Conservation (phyloP, 2,329 filamentous ascomycete species). For the Thielaviopsis ethacetica region DNA sequence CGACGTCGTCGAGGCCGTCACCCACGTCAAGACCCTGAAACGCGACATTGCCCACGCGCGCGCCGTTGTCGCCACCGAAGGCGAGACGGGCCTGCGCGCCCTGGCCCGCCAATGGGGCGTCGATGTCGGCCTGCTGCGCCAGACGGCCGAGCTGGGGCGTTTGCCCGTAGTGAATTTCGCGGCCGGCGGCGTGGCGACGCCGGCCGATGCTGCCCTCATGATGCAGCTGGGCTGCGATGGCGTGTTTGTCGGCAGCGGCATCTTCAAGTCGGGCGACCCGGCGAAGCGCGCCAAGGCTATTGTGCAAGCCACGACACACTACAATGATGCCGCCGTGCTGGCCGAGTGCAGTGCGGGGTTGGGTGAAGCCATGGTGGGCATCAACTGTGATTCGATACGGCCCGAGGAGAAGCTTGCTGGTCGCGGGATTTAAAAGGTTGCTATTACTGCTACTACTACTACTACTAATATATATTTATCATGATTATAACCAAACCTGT, state of each 20-base stretch:
- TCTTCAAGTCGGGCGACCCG: slow-evolving; percentile 92
- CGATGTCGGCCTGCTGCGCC: slow-evolving; percentile 62
- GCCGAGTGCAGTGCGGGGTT: slow-evolving; percentile 76
- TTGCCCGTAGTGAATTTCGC: slow-evolving; percentile 96
- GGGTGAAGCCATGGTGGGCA: slow-evolving; percentile 96
- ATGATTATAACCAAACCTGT: not conserved
- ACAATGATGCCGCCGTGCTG: slow-evolving; percentile 65
- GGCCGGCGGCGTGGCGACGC: slow-evolving; percentile 97
- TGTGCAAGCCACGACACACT: slow-evolving; percentile 87
- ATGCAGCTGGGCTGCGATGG: slow-evolving; percentile 98
- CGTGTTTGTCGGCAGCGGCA: slow-evolving; percentile 90
- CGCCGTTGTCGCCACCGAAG: slow-evolving; percentile 45
- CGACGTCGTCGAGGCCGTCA: slow-evolving; percentile 90
- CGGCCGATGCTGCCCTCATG: slow-evolving; percentile 87
- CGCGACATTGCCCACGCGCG: slow-evolving; percentile 67
- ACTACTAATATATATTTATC: not conserved
- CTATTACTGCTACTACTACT: not conserved
- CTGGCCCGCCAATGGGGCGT: slow-evolving; percentile 69
- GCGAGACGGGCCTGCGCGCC: slow-evolving; percentile 40
- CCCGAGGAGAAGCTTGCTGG: slow-evolving; percentile 69
- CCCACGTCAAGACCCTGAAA: slow-evolving; percentile 87
- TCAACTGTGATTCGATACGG: slow-evolving; percentile 67
- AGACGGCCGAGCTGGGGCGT: slow-evolving; percentile 74
- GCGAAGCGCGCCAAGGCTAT: slow-evolving; percentile 85
- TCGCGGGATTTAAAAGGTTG: slow-evolving; percentile 54